phyloP scores from a whole-genome alignment of 2,329 filamentous ascomycete genomes.

The Nigrospora oryzae region DNA sequence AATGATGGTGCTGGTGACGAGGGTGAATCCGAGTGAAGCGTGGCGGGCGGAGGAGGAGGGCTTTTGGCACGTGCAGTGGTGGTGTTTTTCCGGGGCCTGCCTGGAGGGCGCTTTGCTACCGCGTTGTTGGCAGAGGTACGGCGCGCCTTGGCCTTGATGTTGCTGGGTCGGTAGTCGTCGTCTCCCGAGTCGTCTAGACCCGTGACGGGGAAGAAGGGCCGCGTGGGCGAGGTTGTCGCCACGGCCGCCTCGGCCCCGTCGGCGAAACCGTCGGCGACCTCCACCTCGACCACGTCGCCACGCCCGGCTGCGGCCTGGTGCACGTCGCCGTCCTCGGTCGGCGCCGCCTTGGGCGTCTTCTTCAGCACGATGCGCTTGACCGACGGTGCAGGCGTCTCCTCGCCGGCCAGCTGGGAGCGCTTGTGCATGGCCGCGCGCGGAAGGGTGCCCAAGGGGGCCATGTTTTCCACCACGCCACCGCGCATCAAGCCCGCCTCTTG shows the following conservation, averaged over 20 bases:
- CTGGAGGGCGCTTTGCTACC: conserved; percentile 3
- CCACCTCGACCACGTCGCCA: background rate
- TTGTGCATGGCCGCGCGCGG: conserved; percentile 57
- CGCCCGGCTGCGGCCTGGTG: conserved; percentile 10
- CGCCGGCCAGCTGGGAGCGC: conserved; percentile 28
- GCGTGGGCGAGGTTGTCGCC: conserved; percentile 2
- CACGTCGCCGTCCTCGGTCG: conserved; percentile 15
- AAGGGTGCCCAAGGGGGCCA: conserved; percentile 70
- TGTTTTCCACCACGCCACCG: conserved; percentile 71
- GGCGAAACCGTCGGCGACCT: too few species aligned
- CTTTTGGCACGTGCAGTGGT: conserved; percentile 7
- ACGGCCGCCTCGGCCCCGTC: too few species aligned
- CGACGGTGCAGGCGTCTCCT: conserved; percentile 11
- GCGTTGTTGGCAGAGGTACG: conserved; percentile 7
- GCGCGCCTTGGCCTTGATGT: conserved; percentile 22
- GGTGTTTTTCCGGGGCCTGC: conserved; percentile 3
- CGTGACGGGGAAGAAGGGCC: conserved; percentile 3
- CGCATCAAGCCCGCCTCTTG: conserved; percentile 68
- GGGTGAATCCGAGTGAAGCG: background rate
- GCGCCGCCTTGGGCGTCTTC: conserved; percentile 20
- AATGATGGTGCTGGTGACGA: background rate
- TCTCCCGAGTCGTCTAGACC: conserved; percentile 26
- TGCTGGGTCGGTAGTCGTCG: conserved; percentile 34
- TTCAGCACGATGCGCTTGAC: conserved; percentile 22
- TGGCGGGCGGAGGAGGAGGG: background rate